Evolutionary conservation across 495 filamentous ascomycete species (phyloP).

Genomic region (Penicillium antarcticum): DNA sequence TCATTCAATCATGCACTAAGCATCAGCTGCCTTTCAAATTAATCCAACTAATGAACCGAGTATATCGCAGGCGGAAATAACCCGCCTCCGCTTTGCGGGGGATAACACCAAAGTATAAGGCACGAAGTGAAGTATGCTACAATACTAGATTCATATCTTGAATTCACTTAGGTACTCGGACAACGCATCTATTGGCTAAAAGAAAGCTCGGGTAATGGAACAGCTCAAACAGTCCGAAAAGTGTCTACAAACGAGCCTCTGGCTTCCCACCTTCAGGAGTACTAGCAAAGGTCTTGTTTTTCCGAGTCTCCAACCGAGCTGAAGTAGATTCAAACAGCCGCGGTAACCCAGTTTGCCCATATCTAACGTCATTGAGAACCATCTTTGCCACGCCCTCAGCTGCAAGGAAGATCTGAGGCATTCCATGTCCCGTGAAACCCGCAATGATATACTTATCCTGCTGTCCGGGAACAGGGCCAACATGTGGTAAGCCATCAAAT

Average conservation of each 20-base stretch:
- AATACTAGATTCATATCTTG: no score
- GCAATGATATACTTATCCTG: slow-evolving; percentile 41
- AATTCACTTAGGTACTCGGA: no score
- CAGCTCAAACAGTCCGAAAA: no score
- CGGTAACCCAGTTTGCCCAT: slow-evolving; percentile 38
- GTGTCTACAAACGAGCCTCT: neutral
- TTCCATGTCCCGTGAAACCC: slow-evolving; percentile 50
- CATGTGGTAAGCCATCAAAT: slow-evolving; percentile 40
- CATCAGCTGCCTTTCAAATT: no score
- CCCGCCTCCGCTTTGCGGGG: no score
- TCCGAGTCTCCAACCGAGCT: slow-evolving; percentile 24
- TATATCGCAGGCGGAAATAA: no score
- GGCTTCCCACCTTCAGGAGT: neutral
- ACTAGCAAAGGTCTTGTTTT: slow-evolving; percentile 16
- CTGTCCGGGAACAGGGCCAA: slow-evolving; percentile 43
- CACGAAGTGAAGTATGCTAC: no score
- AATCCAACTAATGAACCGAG: no score
- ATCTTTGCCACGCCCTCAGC: slow-evolving; percentile 45
- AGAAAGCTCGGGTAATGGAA: no score
- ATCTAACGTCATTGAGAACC: slow-evolving; percentile 28
- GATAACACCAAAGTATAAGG: no score
- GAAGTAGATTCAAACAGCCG: slow-evolving; percentile 34
- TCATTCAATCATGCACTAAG: no score
- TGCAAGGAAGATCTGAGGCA: slow-evolving; percentile 46
- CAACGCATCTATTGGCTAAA: no score